Base-by-base conservation (phyloP, 441 rosid species). In the Gossypium aridum region DNA sequence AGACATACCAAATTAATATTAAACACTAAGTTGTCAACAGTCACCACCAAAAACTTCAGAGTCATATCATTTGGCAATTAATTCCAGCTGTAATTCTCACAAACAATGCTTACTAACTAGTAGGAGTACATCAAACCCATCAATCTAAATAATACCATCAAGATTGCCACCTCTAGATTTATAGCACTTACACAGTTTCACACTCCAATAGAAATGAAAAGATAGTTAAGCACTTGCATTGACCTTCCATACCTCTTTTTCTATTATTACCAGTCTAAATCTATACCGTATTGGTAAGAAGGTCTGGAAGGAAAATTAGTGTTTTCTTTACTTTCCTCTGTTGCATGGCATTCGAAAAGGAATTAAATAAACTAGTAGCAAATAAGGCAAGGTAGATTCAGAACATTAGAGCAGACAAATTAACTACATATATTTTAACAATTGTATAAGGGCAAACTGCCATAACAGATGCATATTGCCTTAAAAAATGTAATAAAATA, bases 401-500 rank as follows among this genome's bases (percentile, higher is more conserved):
- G 64, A 12, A 73, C 45, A 25, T 16, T 16, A 73, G 70, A 47
- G 73, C 55, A 75, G 23, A 75, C 74, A 82, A 37, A 60, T 17
- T 51, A 63, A 51, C 19, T 23, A 47, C 20, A 19, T 49, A 14
- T 25, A 59, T 56, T 39, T 7, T 26, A 75, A 59, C 63, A n/a
- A n/a, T 59, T 0, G 23, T 45, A 25, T 0, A 45, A 8, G 67
- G 34, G 49, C 53, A 49, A 74, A 51, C 43, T 68, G 43, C 59
- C 31, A 7, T 70, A 62, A 74, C 59, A 23, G 66, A 76, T 62
- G 53, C 20, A 64, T 25, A 73, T 61, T 34, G 54, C 31, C 78
- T 72, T 34, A 31, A 67, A 26, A 16, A 13, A 57, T 66, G 39
- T 28, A 70, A 54, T 12, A 59, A 81, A 71, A 79, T 93, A 96